Percentiles rank a stretch among this genome's conserved stretches.
phyloP scores from a whole-genome alignment of 257 asterid genomes.

The Primulina eburnea region DNA sequence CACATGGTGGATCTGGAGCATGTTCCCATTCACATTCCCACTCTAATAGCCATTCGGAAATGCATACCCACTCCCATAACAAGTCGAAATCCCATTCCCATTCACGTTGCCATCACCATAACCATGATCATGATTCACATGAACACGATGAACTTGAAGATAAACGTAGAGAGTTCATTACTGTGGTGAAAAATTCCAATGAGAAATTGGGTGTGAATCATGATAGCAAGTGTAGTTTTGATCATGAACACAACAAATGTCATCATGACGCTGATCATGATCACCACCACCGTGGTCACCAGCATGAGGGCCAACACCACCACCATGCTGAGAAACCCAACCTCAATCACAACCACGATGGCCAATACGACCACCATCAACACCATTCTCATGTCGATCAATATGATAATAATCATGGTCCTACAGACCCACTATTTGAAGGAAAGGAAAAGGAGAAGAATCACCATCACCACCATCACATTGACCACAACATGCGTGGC shows the following conservation, averaged over 20 bases:
- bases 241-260: constrained; percentile 22
- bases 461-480: constrained; percentile 85
- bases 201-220: constrained; percentile 31
- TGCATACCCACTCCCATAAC: constrained; percentile 27
- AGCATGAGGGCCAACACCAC: not conserved
- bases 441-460: constrained; percentile 33
- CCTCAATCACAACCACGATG: constrained; percentile 26
- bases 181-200: constrained; percentile 31
- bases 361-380: constrained; percentile 4
- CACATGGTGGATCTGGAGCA: constrained; percentile 88
- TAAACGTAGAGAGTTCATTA: constrained; percentile 25
- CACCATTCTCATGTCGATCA: constrained; percentile 21
- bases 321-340: constrained; percentile 15
- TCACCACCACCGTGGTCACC: constrained; percentile 24
- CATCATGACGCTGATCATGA: constrained; percentile 2
- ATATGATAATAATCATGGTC: constrained; percentile 27
- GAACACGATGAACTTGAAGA: too few relatives aligned
- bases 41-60: constrained; percentile 22
- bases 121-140: too few relatives aligned
- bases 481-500: constrained; percentile 98
- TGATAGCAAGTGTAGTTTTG: constrained; percentile 17
- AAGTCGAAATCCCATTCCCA: not conserved
- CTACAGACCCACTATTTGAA: constrained; percentile 25
- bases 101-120: too few relatives aligned
- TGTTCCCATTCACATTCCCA: constrained; percentile 65